These are phyloP conservation scores for Amanita muscaria DNA, from an alignment of 768 basidiomycete genomes.

Conservation along the genomic window DNA sequence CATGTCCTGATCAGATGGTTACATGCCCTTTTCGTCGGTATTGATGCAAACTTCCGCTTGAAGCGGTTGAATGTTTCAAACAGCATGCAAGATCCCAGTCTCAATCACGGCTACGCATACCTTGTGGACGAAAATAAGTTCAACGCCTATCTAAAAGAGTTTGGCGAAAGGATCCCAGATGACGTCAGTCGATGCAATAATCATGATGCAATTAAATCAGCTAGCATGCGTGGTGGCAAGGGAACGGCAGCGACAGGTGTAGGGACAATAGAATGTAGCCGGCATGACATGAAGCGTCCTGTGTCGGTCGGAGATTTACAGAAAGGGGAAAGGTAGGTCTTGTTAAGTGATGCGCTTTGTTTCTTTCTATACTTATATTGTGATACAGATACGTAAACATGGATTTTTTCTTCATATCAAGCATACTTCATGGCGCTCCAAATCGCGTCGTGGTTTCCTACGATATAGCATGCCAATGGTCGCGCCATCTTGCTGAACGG, in stretches of 20 bases:
- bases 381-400: not conserved
- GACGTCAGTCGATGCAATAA: constrained; percentile 8
- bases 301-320: constrained; percentile 9
- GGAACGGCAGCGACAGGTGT: constrained; percentile 14
- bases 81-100: constrained; percentile 1
- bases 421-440: not conserved
- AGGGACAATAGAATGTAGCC: constrained; percentile 14
- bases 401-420: not conserved
- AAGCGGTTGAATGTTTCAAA: constrained; percentile 5
- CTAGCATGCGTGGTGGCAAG: constrained; percentile 9
- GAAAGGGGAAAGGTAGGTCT: constrained; percentile 10
- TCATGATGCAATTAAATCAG: constrained; percentile 9
- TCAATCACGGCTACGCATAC: constrained; percentile 4
- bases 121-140: constrained; percentile 4
- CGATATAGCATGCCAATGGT: constrained; percentile 18
- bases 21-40: constrained; percentile 1
- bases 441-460: constrained; percentile 12
- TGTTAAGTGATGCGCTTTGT: not conserved
- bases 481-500: not conserved
- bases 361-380: not conserved
- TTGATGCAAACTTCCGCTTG: constrained; percentile 5
- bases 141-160: not conserved
- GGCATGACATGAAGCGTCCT: constrained; percentile 16
- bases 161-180: not conserved
- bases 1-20: constrained; percentile 3